Evolutionary conservation across 176 grass and related monocot species (phyloP).

Genomic region (Neostapfia colusana): DNA sequence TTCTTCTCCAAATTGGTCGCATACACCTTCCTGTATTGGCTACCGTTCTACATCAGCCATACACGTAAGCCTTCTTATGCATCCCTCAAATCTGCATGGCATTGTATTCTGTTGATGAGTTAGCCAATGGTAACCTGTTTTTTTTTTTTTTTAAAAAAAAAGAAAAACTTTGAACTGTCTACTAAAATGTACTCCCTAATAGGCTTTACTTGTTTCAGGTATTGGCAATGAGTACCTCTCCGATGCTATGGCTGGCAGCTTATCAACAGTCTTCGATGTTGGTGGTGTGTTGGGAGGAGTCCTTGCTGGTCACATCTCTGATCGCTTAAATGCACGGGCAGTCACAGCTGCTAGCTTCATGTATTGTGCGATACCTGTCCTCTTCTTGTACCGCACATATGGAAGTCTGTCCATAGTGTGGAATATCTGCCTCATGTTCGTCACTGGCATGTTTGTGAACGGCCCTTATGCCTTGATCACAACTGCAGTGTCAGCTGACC

Average conservation of each 20-base stretch:
- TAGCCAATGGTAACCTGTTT: background rate
- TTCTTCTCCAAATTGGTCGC: constrained; percentile 93
- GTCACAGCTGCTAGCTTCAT: constrained; percentile 78
- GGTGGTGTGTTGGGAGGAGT: constrained; percentile 82
- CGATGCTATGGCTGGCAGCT: constrained; percentile 64
- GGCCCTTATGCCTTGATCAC: constrained; percentile 85
- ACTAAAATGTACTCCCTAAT: constrained; percentile 18
- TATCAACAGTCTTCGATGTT: constrained; percentile 83
- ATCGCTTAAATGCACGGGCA: constrained; percentile 71
- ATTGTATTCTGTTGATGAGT: constrained; percentile 30
- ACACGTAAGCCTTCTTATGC: constrained; percentile 55
- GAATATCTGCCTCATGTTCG: constrained; percentile 76
- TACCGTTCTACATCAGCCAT: constrained; percentile 91
- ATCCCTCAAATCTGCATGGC: constrained; percentile 17
- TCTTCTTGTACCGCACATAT: constrained; percentile 73
- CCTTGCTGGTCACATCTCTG: constrained; percentile 76
- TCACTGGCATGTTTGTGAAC: constrained; percentile 83
- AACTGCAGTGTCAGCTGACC: constrained; percentile 80
- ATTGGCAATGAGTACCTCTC: constrained; percentile 72
- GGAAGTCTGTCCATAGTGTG: constrained; percentile 62
- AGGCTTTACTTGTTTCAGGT: constrained; percentile 44
- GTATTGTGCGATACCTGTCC: constrained; percentile 67
- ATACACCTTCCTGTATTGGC: constrained; percentile 91
- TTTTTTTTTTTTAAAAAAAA: background rate
- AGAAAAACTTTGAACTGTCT: constrained; percentile 4